Percentiles rank a stretch among this genome's conserved stretches.
These are phyloP conservation scores for Luvunga scandens DNA, from an alignment of 345 rosid species.

Conservation along the genomic window DNA sequence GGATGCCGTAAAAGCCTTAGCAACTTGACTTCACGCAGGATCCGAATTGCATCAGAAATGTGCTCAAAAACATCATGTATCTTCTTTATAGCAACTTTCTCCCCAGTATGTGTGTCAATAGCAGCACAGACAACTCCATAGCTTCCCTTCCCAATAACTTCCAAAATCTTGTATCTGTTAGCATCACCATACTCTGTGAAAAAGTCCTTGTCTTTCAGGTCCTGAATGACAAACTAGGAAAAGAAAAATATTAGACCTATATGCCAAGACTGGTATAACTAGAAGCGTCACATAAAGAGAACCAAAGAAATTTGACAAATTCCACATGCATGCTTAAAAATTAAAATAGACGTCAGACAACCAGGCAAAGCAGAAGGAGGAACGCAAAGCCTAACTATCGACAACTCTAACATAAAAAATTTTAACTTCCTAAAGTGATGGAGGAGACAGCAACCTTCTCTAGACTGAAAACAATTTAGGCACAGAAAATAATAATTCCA, in stretches of 20 bases:
- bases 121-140: constrained; percentile 99
- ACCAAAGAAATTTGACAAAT: background rate
- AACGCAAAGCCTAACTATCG: background rate
- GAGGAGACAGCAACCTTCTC: background rate
- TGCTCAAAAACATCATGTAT: constrained; percentile 89
- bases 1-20: constrained; percentile 89
- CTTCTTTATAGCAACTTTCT: constrained; percentile 92
- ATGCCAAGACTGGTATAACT: background rate
- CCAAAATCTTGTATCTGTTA: constrained; percentile 77
- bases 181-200: constrained; percentile 99
- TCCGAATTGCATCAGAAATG: constrained; percentile 81
- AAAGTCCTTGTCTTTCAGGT: constrained; percentile 71
- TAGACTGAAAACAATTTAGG: background rate
- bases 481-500: background rate
- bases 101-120: constrained; percentile 88
- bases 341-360: background rate
- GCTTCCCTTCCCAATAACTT: constrained; percentile 96
- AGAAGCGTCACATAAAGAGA: background rate
- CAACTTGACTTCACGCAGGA: constrained; percentile 89
- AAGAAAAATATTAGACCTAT: background rate
- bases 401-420: background rate
- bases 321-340: background rate
- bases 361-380: background rate
- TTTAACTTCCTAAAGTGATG: background rate
- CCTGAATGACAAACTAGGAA: constrained; percentile 29